These are phyloP conservation scores for Starmerella vaccinii DNA, from an alignment of 805 yeast species.

Conservation along the genomic window DNA sequence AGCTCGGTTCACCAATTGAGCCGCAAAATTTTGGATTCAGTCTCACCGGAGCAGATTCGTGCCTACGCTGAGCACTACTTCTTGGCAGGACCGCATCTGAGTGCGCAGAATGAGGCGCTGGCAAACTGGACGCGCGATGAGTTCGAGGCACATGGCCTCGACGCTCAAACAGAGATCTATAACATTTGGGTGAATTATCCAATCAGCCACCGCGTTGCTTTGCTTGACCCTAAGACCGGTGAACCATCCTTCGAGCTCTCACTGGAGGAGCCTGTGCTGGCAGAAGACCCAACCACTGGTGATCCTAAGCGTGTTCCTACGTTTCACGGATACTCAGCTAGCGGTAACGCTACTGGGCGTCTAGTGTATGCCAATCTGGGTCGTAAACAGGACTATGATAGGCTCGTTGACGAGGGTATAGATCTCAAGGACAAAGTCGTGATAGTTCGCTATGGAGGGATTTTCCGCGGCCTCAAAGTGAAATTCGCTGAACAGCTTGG, in stretches of 20 bases:
- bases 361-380: conserved; percentile 65
- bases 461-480: conserved; percentile 66
- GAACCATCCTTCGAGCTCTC: conserved; percentile 42
- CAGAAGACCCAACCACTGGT: conserved; percentile 43
- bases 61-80: conserved; percentile 23
- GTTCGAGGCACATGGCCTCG: conserved; percentile 52
- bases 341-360: conserved; percentile 61
- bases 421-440: conserved; percentile 50
- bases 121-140: conserved; percentile 49
- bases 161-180: conserved; percentile 44
- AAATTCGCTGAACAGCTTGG: conserved; percentile 66
- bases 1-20: conserved; percentile 9
- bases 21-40: neutral
- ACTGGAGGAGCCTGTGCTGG: conserved; percentile 42
- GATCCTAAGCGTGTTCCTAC: conserved; percentile 50
- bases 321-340: conserved; percentile 66
- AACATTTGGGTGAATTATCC: conserved; percentile 60
- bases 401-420: conserved; percentile 40
- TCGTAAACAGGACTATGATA: conserved; percentile 46
- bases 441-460: conserved; percentile 53
- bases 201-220: conserved; percentile 40
- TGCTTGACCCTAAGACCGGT: conserved; percentile 30
- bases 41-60: conserved; percentile 17
- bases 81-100: conserved; percentile 29
- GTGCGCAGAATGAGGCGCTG: conserved; percentile 32